These are phyloP conservation scores for Sugiyamaella grinbergsii DNA, from an alignment of 1,139 yeast species.

Conservation along the genomic window DNA sequence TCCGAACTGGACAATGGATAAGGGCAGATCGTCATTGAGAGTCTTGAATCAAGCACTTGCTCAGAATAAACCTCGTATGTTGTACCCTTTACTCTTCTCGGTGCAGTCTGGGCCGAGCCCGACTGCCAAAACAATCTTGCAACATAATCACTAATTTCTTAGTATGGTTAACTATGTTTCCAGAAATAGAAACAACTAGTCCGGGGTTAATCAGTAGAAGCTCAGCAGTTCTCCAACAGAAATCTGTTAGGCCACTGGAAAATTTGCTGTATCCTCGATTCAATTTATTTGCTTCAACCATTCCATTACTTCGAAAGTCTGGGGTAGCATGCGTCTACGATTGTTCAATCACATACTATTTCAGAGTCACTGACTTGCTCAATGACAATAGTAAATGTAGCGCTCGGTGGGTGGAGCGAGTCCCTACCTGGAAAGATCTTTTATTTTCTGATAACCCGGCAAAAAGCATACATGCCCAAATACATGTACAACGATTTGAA, in stretches of 20 bases:
- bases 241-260: conserved; percentile 50
- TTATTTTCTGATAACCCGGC: conserved; percentile 44
- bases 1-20: conserved; percentile 40
- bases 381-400: conserved; percentile 5
- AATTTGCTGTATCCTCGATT: conserved; percentile 51
- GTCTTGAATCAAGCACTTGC: conserved; percentile 26
- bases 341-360: conserved; percentile 52
- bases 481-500: conserved; percentile 53
- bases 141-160: background rate
- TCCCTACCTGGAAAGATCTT: conserved; percentile 24
- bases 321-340: conserved; percentile 49
- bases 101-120: no score
- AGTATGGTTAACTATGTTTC: conserved; percentile 41
- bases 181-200: conserved; percentile 40
- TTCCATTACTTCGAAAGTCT: conserved; percentile 33
- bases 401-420: conserved; percentile 24
- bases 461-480: conserved; percentile 40
- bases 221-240: conserved; percentile 31
- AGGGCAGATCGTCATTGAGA: conserved; percentile 26
- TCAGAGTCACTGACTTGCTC: conserved; percentile 1
- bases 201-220: conserved; percentile 37
- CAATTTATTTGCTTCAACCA: conserved; percentile 39
- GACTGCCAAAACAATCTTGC: no score
- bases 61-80: conserved; percentile 1
- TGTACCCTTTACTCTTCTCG: background rate